Percentiles rank a stretch among this genome's conserved stretches.
phyloP scores from a whole-genome alignment of 1,284 basidiomycete species.

The Boletus mariae region DNA sequence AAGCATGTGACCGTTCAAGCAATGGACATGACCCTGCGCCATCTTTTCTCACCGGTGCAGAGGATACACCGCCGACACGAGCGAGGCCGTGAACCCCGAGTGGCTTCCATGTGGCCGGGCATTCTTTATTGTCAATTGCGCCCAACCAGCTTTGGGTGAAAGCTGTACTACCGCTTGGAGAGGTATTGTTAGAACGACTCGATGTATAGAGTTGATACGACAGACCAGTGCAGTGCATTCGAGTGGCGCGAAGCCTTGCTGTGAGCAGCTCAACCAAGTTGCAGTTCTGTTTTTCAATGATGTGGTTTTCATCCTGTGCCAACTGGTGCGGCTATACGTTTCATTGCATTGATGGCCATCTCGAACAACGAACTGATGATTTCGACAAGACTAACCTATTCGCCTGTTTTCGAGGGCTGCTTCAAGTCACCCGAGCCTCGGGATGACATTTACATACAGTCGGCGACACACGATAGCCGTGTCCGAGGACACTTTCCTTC shows the following conservation, averaged over 20 bases:
- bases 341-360: constrained; percentile 4
- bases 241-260: constrained; percentile 5
- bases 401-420: background rate
- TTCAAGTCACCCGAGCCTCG: background rate
- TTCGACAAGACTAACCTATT: background rate
- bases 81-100: background rate
- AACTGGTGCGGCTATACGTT: background rate
- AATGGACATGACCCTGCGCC: background rate
- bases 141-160: background rate
- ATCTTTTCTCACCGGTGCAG: background rate
- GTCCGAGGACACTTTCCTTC: background rate
- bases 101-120: background rate
- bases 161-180: background rate
- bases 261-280: background rate
- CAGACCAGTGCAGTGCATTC: background rate
- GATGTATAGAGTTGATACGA: background rate
- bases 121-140: background rate
- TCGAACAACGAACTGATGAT: background rate
- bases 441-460: background rate
- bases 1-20: background rate
- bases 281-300: background rate
- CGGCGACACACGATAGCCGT: background rate
- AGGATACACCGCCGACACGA: background rate
- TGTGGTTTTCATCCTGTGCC: constrained; percentile 3
- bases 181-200: background rate